Percentiles rank a stretch among this genome's conserved stretches.
These are phyloP conservation scores for Pythium grandisporangium DNA, from an alignment of 352 stramenopile genomes.

Conservation along the genomic window DNA sequence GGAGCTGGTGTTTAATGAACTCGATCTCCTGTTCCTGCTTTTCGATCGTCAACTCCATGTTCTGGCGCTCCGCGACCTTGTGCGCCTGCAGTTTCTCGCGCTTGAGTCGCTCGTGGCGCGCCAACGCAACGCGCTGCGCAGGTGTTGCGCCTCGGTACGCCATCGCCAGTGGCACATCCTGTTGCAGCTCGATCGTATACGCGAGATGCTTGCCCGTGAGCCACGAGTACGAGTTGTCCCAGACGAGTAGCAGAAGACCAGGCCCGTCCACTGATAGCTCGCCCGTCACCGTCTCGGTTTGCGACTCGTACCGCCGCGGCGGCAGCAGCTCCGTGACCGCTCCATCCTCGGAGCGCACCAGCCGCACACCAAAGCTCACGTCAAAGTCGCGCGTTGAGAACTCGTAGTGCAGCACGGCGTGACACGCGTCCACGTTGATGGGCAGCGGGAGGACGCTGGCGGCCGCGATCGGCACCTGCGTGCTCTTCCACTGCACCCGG, in stretches of 20 bases:
- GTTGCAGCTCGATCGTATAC: conserved; percentile 59
- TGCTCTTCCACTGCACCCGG: conserved; percentile 71
- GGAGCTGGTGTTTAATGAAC: conserved; percentile 47
- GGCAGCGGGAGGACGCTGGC: conserved; percentile 55
- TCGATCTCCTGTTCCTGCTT: conserved; percentile 33
- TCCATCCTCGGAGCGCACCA: conserved; percentile 48
- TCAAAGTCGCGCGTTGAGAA: conserved; percentile 72
- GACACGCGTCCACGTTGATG: conserved; percentile 57
- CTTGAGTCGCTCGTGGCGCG: conserved; percentile 29
- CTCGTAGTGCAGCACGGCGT: conserved; percentile 44
- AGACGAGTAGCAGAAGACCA: conserved; percentile 53
- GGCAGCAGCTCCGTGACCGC: conserved; percentile 41
- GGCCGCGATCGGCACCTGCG: conserved; percentile 57
- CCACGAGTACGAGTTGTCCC: conserved; percentile 82
- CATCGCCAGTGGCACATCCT: conserved; percentile 16
- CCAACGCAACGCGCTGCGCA: conserved; percentile 19
- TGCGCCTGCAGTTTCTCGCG: conserved; percentile 28
- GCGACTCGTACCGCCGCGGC: conserved; percentile 54
- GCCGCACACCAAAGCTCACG: conserved; percentile 63
- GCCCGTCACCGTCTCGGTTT: conserved; percentile 35
- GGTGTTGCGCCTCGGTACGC: conserved; percentile 1
- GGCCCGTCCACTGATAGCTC: conserved; percentile 34
- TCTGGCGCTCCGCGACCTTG: conserved; percentile 23
- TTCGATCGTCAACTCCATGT: conserved; percentile 31
- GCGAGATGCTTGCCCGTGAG: conserved; percentile 70